These are phyloP conservation scores for Vitis vinifera DNA, from an alignment of 164 flowering plant genomes.

Conservation along the genomic window DNA sequence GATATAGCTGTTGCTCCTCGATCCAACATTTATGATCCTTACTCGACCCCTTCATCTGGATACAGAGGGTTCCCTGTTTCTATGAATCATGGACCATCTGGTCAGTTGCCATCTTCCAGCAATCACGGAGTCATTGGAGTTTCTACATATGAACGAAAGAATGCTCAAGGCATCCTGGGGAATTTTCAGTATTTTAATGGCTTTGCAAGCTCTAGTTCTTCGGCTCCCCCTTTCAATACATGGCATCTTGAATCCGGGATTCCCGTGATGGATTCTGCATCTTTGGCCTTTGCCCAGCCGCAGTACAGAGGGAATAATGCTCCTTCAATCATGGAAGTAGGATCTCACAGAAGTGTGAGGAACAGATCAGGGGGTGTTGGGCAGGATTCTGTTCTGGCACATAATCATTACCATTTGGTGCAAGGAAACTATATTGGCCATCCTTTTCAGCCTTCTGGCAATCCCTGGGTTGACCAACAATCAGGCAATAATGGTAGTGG, in stretches of 20 bases:
- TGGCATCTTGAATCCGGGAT: conserved; percentile 43
- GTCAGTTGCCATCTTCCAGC: conserved; percentile 49
- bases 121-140: conserved; percentile 39
- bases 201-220: conserved; percentile 54
- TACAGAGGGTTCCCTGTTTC: conserved; percentile 33
- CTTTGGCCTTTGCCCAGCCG: conserved; percentile 22
- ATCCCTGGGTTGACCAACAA: conserved; percentile 52
- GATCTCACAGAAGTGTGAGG: conserved; percentile 44
- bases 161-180: conserved; percentile 47
- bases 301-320: conserved; percentile 33
- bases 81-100: conserved; percentile 39
- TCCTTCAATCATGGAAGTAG: conserved; percentile 33
- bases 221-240: conserved; percentile 35
- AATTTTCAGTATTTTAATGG: conserved; percentile 35
- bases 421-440: conserved; percentile 52
- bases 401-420: conserved; percentile 34
- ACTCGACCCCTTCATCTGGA: conserved; percentile 45
- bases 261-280: conserved; percentile 27
- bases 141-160: conserved; percentile 60
- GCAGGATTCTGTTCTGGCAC: conserved; percentile 35
- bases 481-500: conserved; percentile 33
- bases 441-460: conserved; percentile 39
- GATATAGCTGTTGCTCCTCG: conserved; percentile 37
- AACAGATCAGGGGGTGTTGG: conserved; percentile 40
- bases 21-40: conserved; percentile 42